These are phyloP conservation scores for Ophiocordyceps australis DNA, from an alignment of 2,329 filamentous ascomycete species.

Conservation along the genomic window DNA sequence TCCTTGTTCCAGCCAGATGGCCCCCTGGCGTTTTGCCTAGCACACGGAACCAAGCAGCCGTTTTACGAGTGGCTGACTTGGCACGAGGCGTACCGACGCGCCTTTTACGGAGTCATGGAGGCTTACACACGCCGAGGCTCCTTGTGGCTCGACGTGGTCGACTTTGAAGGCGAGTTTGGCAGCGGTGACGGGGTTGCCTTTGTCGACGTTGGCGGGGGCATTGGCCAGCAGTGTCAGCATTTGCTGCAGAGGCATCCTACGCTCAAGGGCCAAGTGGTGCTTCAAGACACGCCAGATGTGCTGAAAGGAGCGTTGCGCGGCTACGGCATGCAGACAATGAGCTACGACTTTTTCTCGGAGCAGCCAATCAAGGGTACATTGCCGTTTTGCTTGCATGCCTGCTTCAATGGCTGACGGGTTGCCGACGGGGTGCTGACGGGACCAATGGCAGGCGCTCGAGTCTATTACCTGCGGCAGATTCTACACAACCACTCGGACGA, in stretches of 20 bases:
- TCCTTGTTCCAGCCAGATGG: conserved; percentile 2
- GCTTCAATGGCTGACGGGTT: no score
- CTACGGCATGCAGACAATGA: conserved; percentile 7
- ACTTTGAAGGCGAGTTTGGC: conserved; percentile 6
- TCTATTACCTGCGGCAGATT: conserved; percentile 11
- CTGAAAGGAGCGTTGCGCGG: conserved; percentile 5
- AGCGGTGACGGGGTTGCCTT: conserved; percentile 3
- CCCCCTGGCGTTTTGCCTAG: conserved; percentile 5
- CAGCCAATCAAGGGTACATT: conserved; percentile 9
- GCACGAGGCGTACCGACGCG: conserved; percentile 5
- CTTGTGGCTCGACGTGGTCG: conserved; percentile 7
- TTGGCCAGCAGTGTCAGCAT: conserved; percentile 5
- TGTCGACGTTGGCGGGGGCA: conserved; percentile 7
- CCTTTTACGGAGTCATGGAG: conserved; percentile 10
- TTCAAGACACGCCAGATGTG: conserved; percentile 8
- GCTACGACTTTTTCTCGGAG: conserved; percentile 6
- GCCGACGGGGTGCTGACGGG: not conserved
- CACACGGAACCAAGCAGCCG: conserved; percentile 3
- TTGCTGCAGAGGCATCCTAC: conserved; percentile 3
- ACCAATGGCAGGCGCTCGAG: conserved; percentile 5
- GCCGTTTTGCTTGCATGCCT: no score
- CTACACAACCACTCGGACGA: conserved; percentile 9
- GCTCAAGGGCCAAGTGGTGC: conserved; percentile 3
- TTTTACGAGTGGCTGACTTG: conserved; percentile 6
- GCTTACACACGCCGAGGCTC: conserved; percentile 7